Percentiles rank a stretch among this genome's conserved stretches.
Evolutionary conservation across 2,329 filamentous ascomycete genomes (phyloP).

Genomic region (Aspergillus quadricinctus): DNA sequence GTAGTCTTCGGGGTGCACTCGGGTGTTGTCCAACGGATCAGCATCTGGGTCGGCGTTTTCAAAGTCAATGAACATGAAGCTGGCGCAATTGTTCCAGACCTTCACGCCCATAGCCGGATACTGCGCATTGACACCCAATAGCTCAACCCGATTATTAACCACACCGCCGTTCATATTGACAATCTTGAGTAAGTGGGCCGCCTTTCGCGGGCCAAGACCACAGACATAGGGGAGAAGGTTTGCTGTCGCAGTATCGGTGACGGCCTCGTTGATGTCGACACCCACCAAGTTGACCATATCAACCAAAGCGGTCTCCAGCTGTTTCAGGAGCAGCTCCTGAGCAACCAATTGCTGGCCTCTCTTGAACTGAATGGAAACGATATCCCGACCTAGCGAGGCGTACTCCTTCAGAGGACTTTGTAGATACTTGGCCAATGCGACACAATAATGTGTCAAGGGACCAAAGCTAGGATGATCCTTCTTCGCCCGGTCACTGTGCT

Average conservation of each 20-base stretch:
- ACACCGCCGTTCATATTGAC: constrained; percentile 88
- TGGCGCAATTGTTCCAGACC: constrained; percentile 95
- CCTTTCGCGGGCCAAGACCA: constrained; percentile 88
- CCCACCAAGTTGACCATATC: constrained; percentile 98
- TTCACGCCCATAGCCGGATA: constrained; percentile 79
- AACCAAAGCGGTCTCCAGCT: constrained; percentile 93
- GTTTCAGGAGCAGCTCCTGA: constrained; percentile 77
- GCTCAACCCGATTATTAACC: constrained; percentile 77
- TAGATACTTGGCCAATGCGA: constrained; percentile 83
- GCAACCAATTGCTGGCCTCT: constrained; percentile 84
- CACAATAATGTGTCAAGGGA: constrained; percentile 80
- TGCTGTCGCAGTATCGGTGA: constrained; percentile 73
- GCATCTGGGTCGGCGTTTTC: constrained; percentile 76
- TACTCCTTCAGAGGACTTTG: constrained; percentile 97
- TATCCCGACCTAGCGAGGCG: constrained; percentile 82
- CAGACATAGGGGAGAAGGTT: constrained; percentile 87
- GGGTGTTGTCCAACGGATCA: constrained; percentile 92
- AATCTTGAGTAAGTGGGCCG: constrained; percentile 76
- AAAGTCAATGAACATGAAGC: constrained; percentile 87
- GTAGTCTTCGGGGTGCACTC: constrained; percentile 97
- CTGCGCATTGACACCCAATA: constrained; percentile 81
- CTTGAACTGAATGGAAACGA: constrained; percentile 82
- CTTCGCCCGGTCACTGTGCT: constrained; percentile 76
- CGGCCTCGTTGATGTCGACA: constrained; percentile 90
- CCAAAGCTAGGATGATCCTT: constrained; percentile 76